Evolutionary conservation across 2,329 filamentous ascomycete species (phyloP), one percentile per base, ranked within the genome.

Genomic region (Zymoseptoria pseudotritici): DNA sequence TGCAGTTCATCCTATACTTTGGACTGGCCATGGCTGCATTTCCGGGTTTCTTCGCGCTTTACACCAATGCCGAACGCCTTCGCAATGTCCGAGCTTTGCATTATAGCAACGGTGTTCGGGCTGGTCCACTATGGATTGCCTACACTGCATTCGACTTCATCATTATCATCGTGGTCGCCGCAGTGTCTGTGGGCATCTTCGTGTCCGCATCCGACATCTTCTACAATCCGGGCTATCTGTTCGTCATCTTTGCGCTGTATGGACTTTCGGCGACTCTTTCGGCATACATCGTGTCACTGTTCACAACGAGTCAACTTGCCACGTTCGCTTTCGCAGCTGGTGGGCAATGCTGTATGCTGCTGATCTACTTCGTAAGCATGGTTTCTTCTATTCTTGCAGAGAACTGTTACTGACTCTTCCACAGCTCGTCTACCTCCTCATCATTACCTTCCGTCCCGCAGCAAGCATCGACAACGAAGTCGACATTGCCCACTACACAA

Each of bases 101-200:
- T 73, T 97, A 96, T 75, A 95, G 90, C 57, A 97, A 96, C 70
- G 92, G 92, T 53, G 91, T 96, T 26, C 82, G 89, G 11, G 87
- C 89, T 0, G 78, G 89, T 8, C 90, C 91, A 0, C 78, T 97
- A 1, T 97, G 93, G 92, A 75, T 90, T 4, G 90, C 92, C 1
- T 95, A 97, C 70, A 79, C 88, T 0, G 70, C 80, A 0, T 96
- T 96, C 69, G 92, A 97, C 75, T 91, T 92, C 64, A 71, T 83
- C 51, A 85, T 95, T 58, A 86, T 91, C 0, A 71, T 95, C 13
- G 67, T 84, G 3, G 83, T 86, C 24, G 86, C 86, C 20, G 85
- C 85, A 7, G 68, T 94, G 9, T 80, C 84, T 8, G 84, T 86
- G 21, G 83, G 84, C 24, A 83, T 96, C 21, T 91, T 91, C 73